Percentiles rank a stretch among this genome's conserved stretches.
Evolutionary conservation across 2,329 filamentous ascomycete species (phyloP).

Genomic region (Aspergillus latus): DNA sequence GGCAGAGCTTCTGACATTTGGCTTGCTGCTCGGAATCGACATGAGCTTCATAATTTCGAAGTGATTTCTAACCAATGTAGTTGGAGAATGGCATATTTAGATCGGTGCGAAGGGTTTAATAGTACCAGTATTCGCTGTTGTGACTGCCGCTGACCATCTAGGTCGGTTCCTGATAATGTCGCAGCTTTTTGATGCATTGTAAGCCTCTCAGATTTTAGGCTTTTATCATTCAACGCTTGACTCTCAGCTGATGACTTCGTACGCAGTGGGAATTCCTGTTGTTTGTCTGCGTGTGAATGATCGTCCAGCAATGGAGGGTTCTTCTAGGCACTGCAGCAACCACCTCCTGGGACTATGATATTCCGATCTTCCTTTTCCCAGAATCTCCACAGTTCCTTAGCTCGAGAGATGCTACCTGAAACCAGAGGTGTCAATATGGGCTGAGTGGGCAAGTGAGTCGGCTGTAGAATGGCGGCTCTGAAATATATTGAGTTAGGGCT

Average conservation of each 20-base stretch:
- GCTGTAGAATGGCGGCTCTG: too few species aligned
- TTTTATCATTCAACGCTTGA: not conserved
- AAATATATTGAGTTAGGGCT: too few species aligned
- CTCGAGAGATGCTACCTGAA: slow-evolving; percentile 33
- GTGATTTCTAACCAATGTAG: too few species aligned
- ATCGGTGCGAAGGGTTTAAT: slow-evolving; percentile 6
- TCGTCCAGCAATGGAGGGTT: slow-evolving; percentile 44
- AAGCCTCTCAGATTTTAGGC: not conserved
- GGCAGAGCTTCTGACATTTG: not conserved
- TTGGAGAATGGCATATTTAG: not conserved
- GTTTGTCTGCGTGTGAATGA: slow-evolving; percentile 18
- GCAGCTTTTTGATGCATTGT: slow-evolving; percentile 24
- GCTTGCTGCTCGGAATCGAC: slow-evolving; percentile 4
- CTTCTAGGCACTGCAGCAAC: slow-evolving; percentile 50
- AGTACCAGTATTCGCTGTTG: slow-evolving; percentile 5
- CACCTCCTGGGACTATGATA: slow-evolving; percentile 46
- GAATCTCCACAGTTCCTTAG: slow-evolving; percentile 42
- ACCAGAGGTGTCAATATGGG: slow-evolving; percentile 17
- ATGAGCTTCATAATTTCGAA: not conserved
- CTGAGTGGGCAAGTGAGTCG: too few species aligned
- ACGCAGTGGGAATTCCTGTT: slow-evolving; percentile 20
- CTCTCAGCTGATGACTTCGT: not conserved
- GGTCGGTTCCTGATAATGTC: slow-evolving; percentile 10
- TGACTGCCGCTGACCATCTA: slow-evolving; percentile 1
- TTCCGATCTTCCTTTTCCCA: slow-evolving; percentile 49